phyloP scores from a whole-genome alignment of 2,329 filamentous ascomycete genomes.

The Fusarium tricinctum region DNA sequence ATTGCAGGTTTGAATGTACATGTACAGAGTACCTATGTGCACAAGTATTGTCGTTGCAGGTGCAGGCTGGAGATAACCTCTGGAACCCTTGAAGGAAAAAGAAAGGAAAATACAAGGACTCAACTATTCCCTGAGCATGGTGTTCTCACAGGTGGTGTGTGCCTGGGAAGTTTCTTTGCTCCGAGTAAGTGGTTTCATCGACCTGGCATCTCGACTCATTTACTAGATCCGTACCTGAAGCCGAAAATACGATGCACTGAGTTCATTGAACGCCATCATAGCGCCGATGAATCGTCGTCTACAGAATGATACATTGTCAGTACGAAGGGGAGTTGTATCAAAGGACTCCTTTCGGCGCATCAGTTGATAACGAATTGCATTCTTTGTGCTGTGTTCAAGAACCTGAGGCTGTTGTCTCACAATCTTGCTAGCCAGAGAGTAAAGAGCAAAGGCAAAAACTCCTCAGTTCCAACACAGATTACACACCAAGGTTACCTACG shows the following conservation, averaged over 20 bases:
- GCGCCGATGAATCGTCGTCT: constrained; percentile 15
- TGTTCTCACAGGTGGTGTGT: constrained; percentile 28
- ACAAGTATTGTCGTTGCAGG: constrained; percentile 11
- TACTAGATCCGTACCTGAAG: constrained; percentile 20
- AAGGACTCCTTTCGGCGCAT: constrained; percentile 3
- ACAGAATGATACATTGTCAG: neutral
- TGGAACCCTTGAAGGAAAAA: constrained; percentile 11
- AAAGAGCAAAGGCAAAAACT: constrained; percentile 12
- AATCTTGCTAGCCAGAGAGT: too few relatives aligned
- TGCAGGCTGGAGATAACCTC: constrained; percentile 23
- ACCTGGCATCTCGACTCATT: constrained; percentile 10
- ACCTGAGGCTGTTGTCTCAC: too few relatives aligned
- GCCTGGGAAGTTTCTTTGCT: constrained; percentile 23
- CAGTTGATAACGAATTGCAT: constrained; percentile 16
- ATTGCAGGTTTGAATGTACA: constrained; percentile 12
- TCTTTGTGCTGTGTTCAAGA: neutral
- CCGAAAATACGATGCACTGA: constrained; percentile 22
- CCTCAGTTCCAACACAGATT: constrained; percentile 7
- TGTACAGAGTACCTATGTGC: constrained; percentile 1
- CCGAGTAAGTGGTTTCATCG: constrained; percentile 26
- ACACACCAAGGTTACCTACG: constrained; percentile 19
- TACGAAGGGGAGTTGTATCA: constrained; percentile 3
- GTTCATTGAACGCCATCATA: constrained; percentile 25
- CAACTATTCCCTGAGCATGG: constrained; percentile 15
- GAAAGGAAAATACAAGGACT: constrained; percentile 20